Evolutionary conservation across 805 yeast genomes (phyloP).

Genomic region (Sugiyamaella floridensis): DNA sequence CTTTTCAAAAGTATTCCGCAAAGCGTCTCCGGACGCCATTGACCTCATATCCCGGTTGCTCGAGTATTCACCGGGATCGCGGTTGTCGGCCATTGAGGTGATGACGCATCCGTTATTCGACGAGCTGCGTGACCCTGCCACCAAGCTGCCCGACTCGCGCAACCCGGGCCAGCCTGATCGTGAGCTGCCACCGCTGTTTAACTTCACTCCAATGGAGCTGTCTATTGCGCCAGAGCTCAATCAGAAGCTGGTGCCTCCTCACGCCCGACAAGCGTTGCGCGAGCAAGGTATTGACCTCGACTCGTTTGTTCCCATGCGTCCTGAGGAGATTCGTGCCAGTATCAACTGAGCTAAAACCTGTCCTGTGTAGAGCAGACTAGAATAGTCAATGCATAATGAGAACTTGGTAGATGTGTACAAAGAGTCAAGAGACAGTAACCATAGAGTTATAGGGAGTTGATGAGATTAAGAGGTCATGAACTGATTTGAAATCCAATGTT

Average conservation of each 20-base stretch:
- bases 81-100: slow-evolving; percentile 75
- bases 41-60: slow-evolving; percentile 75
- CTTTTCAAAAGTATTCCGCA: slow-evolving; percentile 60
- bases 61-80: slow-evolving; percentile 81
- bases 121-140: slow-evolving; percentile 58
- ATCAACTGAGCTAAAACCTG: slow-evolving; percentile 6
- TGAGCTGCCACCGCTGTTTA: slow-evolving; percentile 70
- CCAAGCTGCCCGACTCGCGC: slow-evolving; percentile 37
- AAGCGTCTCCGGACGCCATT: slow-evolving; percentile 79
- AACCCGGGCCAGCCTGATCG: slow-evolving; percentile 59
- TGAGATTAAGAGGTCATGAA: no score
- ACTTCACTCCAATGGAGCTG: slow-evolving; percentile 63
- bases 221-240: slow-evolving; percentile 37
- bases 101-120: slow-evolving; percentile 85
- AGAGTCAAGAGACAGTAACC: not conserved
- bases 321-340: slow-evolving; percentile 22
- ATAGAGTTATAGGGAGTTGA: no score
- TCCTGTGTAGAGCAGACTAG: not conserved
- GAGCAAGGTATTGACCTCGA: slow-evolving; percentile 35
- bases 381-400: not conserved
- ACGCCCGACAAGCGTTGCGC: slow-evolving; percentile 36
- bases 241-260: slow-evolving; percentile 34
- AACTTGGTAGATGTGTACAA: not conserved
- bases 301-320: slow-evolving; percentile 52
- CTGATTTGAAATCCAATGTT: no score